phyloP scores from a whole-genome alignment of 2,329 filamentous ascomycete genomes.

The Pseudocercospora fuligena region DNA sequence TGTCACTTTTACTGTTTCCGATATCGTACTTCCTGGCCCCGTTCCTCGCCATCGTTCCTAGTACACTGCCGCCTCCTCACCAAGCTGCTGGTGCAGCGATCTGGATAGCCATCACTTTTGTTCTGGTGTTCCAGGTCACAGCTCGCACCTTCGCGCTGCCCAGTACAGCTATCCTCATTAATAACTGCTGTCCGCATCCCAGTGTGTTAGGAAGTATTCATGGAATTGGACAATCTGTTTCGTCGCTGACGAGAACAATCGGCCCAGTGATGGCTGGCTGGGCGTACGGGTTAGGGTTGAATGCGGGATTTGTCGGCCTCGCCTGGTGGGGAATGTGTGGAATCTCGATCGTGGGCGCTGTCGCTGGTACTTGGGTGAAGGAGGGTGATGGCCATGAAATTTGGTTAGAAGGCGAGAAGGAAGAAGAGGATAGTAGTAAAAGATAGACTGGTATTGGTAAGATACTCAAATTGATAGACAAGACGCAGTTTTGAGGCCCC shows the following conservation, averaged over 20 bases:
- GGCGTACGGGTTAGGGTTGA: slow-evolving; percentile 58
- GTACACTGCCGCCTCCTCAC: slow-evolving; percentile 44
- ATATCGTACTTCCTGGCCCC: slow-evolving; percentile 51
- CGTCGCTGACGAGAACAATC: slow-evolving; percentile 58
- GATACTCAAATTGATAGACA: background rate
- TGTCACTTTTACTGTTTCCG: slow-evolving; percentile 51
- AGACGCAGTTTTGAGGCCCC: background rate
- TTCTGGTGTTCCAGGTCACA: slow-evolving; percentile 52
- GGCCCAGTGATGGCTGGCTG: slow-evolving; percentile 60
- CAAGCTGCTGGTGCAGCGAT: slow-evolving; percentile 48
- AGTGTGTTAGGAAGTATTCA: slow-evolving; percentile 63
- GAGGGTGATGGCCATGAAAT: slow-evolving; percentile 69
- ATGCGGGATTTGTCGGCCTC: slow-evolving; percentile 59
- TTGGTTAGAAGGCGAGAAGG: slow-evolving; percentile 53
- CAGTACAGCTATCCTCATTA: slow-evolving; percentile 63
- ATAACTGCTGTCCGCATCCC: slow-evolving; percentile 63
- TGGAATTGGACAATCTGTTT: slow-evolving; percentile 62
- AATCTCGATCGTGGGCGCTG: slow-evolving; percentile 61
- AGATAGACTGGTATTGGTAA: background rate
- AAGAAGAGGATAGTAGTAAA: slow-evolving; percentile 8
- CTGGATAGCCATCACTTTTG: slow-evolving; percentile 49
- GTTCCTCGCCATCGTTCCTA: slow-evolving; percentile 50
- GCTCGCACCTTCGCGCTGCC: slow-evolving; percentile 60
- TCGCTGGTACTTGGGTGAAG: slow-evolving; percentile 62
- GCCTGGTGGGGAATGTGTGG: slow-evolving; percentile 62